Conservation (phyloP, 2,329 filamentous ascomycete species). For the Verticillium klebahnii region DNA sequence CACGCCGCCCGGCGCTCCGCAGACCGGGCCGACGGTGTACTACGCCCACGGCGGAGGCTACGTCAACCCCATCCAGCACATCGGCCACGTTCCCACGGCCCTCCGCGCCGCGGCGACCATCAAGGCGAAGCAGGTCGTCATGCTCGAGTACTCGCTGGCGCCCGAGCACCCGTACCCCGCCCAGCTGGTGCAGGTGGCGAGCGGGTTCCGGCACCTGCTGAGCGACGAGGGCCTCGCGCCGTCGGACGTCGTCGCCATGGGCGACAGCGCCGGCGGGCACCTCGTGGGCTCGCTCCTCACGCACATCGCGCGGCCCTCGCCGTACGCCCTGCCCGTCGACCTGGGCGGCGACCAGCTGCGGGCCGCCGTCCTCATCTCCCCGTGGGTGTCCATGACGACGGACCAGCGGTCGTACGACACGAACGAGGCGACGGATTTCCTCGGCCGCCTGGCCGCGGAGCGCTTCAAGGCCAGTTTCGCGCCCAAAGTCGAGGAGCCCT, state of each 20-base stretch:
- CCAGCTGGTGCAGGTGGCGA: constrained; percentile 16
- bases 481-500: constrained; percentile 4
- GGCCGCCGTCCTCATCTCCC: constrained; percentile 13
- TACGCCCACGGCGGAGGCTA: constrained; percentile 20
- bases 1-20: constrained; percentile 1
- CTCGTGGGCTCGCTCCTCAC: constrained; percentile 14
- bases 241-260: constrained; percentile 14
- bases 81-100: constrained; percentile 15
- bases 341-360: constrained; percentile 5
- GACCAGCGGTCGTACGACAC: constrained; percentile 11
- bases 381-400: constrained; percentile 14
- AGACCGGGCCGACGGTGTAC: constrained; percentile 8
- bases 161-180: constrained; percentile 16
- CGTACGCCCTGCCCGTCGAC: constrained; percentile 10
- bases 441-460: constrained; percentile 1
- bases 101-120: constrained; percentile 7
- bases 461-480: constrained; percentile 1
- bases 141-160: constrained; percentile 17
- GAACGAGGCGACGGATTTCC: constrained; percentile 14
- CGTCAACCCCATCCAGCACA: constrained; percentile 11
- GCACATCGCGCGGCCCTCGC: constrained; percentile 14
- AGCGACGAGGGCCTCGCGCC: constrained; percentile 3
- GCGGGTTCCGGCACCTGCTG: constrained; percentile 14
- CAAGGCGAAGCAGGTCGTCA: constrained; percentile 9
- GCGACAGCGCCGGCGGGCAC: constrained; percentile 18